Percentiles rank a stretch among this genome's conserved stretches.
Evolutionary conservation across 768 basidiomycete genomes (phyloP).

Genomic region (Hericium coralloides): DNA sequence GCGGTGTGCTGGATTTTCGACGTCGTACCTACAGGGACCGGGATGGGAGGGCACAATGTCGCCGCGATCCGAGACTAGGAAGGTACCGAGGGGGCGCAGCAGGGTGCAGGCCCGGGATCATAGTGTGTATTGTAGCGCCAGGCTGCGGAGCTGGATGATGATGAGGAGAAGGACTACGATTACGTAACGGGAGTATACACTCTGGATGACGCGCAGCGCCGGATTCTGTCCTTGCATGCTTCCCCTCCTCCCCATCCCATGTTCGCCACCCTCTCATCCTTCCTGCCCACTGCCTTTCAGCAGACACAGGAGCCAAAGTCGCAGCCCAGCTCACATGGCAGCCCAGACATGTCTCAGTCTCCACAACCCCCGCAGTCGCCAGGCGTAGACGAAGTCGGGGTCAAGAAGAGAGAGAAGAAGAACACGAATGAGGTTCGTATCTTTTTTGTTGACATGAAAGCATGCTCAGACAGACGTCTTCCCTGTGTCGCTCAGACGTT

Average conservation of each 20-base stretch:
- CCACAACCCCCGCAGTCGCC: neutral
- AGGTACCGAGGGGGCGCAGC: too few species aligned
- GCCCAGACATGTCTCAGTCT: neutral
- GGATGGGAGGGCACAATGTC: too few species aligned
- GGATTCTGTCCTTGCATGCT: neutral
- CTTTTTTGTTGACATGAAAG: neutral
- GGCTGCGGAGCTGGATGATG: too few species aligned
- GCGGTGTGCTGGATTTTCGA: too few species aligned
- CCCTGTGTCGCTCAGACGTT: conserved; percentile 49
- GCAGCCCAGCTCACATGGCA: neutral
- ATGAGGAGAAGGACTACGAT: too few species aligned
- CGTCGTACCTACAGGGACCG: too few species aligned
- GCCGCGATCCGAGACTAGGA: too few species aligned
- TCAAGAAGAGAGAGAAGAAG: conserved; percentile 39
- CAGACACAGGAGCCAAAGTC: conserved; percentile 13
- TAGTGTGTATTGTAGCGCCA: too few species aligned
- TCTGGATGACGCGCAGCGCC: too few species aligned
- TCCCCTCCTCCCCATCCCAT: conserved; percentile 22
- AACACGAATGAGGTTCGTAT: conserved; percentile 38
- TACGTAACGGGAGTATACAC: too few species aligned
- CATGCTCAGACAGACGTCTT: neutral
- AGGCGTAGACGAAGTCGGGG: conserved; percentile 22
- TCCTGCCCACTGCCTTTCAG: conserved; percentile 42
- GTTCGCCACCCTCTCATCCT: conserved; percentile 44
- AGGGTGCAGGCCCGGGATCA: too few species aligned